A percentile compares a stretch with the other conserved stretches of the same genome.
These are phyloP conservation scores for Cubamyces lactineus DNA, from an alignment of 768 basidiomycete genomes.

Conservation along the genomic window DNA sequence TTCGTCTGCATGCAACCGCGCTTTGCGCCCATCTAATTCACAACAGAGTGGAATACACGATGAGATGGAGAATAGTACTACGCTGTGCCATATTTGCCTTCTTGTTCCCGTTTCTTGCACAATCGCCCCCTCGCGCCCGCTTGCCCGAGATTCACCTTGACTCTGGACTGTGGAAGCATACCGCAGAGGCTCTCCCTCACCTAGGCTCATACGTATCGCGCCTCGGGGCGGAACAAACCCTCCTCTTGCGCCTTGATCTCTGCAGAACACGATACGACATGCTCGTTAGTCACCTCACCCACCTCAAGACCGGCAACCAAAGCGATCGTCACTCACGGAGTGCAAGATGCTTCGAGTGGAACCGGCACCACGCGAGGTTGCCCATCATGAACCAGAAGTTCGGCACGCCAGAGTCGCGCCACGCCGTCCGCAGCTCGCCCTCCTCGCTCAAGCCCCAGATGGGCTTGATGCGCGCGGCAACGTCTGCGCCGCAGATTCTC, in stretches of 20 bases:
- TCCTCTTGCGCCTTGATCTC: slow-evolving; percentile 74
- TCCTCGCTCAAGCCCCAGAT: slow-evolving; percentile 70
- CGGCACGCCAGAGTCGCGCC: slow-evolving; percentile 53
- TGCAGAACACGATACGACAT: slow-evolving; percentile 30
- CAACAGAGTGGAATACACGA: too few relatives aligned
- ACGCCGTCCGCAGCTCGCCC: slow-evolving; percentile 58
- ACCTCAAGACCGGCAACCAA: background rate
- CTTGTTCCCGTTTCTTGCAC: background rate
- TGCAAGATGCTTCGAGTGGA: slow-evolving; percentile 69
- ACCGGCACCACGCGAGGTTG: slow-evolving; percentile 62
- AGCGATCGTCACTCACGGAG: slow-evolving; percentile 51
- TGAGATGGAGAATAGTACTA: too few relatives aligned
- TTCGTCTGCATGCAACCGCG: too few relatives aligned
- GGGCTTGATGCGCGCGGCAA: slow-evolving; percentile 49
- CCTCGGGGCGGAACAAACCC: slow-evolving; percentile 37
- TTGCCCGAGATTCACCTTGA: too few relatives aligned
- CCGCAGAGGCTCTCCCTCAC: too few relatives aligned
- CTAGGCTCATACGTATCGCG: background rate
- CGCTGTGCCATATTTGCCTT: background rate
- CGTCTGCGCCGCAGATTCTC: slow-evolving; percentile 50
- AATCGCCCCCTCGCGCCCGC: too few relatives aligned
- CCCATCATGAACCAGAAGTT: slow-evolving; percentile 65
- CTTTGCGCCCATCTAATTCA: too few relatives aligned
- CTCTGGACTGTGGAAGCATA: too few relatives aligned
- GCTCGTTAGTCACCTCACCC: too few relatives aligned